These are phyloP conservation scores for Tilletia setariae DNA, from an alignment of 1,284 basidiomycete genomes.

Conservation along the genomic window DNA sequence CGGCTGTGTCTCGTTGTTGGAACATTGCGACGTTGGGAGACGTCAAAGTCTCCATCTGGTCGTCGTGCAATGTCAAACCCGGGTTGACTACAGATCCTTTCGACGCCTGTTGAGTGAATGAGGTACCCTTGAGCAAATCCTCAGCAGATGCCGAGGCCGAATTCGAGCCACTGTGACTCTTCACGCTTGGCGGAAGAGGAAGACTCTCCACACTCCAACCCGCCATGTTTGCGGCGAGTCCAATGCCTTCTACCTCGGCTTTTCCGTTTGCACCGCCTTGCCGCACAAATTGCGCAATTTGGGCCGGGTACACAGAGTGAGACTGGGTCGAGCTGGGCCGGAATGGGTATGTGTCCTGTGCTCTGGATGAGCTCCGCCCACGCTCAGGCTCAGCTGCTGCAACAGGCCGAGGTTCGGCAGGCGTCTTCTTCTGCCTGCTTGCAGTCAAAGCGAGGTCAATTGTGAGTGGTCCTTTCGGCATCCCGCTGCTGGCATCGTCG, in stretches of 20 bases:
- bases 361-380: too few species aligned
- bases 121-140: too few species aligned
- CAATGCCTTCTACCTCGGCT: not conserved
- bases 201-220: conserved; percentile 5
- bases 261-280: not conserved
- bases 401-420: too few species aligned
- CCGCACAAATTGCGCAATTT: not conserved
- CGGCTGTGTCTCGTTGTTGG: too few species aligned
- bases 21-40: too few species aligned
- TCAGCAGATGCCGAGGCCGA: not conserved
- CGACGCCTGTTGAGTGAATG: too few species aligned
- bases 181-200: not conserved
- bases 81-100: too few species aligned
- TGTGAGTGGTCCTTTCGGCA: not conserved
- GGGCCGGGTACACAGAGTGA: not conserved
- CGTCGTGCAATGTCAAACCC: too few species aligned
- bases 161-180: not conserved
- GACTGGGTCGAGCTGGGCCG: not conserved
- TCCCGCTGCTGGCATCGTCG: too few species aligned
- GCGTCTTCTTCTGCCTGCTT: too few species aligned
- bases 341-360: too few species aligned
- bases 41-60: conserved; percentile 1
- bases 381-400: too few species aligned
- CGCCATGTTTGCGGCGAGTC: not conserved
- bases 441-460: not conserved